A percentile compares a stretch with the other conserved stretches of the same genome.
phyloP scores from a whole-genome alignment of 2,329 filamentous ascomycete species.

The Pseudogymnoascus sp. region DNA sequence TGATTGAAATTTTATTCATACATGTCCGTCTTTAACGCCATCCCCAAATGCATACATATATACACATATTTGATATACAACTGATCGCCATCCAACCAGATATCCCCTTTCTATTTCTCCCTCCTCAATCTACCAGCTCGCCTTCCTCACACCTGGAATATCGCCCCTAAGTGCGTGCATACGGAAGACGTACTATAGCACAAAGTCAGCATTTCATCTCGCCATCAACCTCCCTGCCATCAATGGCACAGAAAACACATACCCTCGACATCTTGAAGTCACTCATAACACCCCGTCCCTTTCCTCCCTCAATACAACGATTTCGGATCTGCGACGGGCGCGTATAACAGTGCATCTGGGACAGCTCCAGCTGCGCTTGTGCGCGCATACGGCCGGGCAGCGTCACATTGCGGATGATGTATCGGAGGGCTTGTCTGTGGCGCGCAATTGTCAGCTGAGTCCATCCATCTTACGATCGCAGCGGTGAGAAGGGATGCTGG shows the following conservation, averaged over 20 bases:
- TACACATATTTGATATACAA: conserved; percentile 8
- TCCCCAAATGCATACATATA: conserved; percentile 7
- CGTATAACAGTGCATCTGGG: conserved; percentile 95
- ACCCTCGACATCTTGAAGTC: conserved; percentile 91
- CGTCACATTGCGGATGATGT: conserved; percentile 87
- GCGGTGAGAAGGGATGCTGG: not conserved
- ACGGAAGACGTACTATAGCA: conserved; percentile 76
- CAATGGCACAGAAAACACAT: conserved; percentile 33
- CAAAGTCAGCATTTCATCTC: conserved; percentile 17
- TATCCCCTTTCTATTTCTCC: not conserved
- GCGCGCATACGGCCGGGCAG: conserved; percentile 74
- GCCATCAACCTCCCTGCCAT: not conserved
- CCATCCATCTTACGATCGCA: not conserved
- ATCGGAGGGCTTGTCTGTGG: conserved; percentile 77
- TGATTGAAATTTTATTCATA: conserved; percentile 1
- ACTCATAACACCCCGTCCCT: conserved; percentile 78
- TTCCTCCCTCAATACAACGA: conserved; percentile 86
- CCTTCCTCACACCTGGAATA: conserved; percentile 88
- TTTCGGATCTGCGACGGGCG: conserved; percentile 89
- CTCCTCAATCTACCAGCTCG: conserved; percentile 66
- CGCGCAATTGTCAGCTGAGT: conserved; percentile 4
- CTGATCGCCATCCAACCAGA: not conserved
- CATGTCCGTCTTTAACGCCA: conserved; percentile 9
- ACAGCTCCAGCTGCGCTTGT: conserved; percentile 85
- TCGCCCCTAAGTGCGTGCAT: conserved; percentile 78